Evolutionary conservation across 2,329 filamentous ascomycete species (phyloP).

Genomic region (Lasiodiplodia citricola): DNA sequence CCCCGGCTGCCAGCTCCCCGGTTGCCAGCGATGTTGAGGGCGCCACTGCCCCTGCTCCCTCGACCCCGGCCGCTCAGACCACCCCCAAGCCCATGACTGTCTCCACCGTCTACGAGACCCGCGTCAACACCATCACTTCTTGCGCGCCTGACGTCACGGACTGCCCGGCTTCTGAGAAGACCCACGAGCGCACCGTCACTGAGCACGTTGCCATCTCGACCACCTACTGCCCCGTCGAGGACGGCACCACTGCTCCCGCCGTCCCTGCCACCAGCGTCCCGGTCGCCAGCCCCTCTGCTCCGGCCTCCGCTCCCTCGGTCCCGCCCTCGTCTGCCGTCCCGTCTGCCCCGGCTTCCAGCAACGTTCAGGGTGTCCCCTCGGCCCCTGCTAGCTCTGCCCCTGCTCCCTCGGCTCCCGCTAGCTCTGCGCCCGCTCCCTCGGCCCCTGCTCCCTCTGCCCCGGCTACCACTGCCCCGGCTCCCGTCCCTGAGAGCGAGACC

Average conservation of each 20-base stretch:
- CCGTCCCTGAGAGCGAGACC: neutral
- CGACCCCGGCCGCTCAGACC: conserved; percentile 1
- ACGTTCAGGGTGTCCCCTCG: neutral
- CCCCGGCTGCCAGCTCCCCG: neutral
- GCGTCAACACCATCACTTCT: conserved; percentile 22
- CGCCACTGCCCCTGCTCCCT: neutral
- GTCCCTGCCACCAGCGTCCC: neutral
- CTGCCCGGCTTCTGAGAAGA: conserved; percentile 29
- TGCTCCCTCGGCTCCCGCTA: neutral
- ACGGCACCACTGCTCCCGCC: neutral
- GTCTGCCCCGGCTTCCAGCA: neutral
- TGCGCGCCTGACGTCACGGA: conserved; percentile 26
- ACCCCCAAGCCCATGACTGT: conserved; percentile 9
- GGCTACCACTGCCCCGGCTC: neutral
- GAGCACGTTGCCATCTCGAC: conserved; percentile 39
- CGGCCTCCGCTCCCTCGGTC: neutral
- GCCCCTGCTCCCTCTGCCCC: neutral
- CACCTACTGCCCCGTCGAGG: conserved; percentile 47
- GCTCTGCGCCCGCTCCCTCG: neutral
- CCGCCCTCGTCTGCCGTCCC: neutral
- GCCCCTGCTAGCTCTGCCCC: neutral
- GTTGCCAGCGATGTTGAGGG: neutral
- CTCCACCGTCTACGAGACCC: conserved; percentile 26
- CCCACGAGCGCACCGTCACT: conserved; percentile 28
- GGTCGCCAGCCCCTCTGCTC: neutral